These are phyloP conservation scores for Aureobasidium sp. DNA, from an alignment of 2,329 filamentous ascomycete genomes.

Conservation along the genomic window DNA sequence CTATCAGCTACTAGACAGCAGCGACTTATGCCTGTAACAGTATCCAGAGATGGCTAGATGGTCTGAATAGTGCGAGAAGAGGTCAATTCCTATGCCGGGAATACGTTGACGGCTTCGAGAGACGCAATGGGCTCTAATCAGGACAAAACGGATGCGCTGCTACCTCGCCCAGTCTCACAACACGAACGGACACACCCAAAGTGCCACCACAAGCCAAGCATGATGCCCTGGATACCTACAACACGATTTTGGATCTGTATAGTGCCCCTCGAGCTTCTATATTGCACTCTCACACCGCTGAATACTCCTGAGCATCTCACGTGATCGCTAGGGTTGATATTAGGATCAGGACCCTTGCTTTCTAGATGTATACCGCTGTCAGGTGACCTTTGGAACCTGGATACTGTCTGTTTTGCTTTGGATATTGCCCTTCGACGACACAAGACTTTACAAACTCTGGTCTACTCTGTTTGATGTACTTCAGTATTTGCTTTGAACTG, in stretches of 20 bases:
- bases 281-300: background rate
- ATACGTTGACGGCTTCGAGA: background rate
- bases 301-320: background rate
- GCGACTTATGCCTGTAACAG: background rate
- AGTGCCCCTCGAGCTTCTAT: background rate
- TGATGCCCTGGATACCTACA: background rate
- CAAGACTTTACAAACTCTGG: background rate
- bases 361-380: background rate
- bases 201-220: background rate
- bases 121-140: background rate
- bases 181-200: background rate
- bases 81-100: background rate
- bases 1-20: background rate
- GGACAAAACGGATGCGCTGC: background rate
- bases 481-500: too few species aligned
- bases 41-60: too few species aligned
- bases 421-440: background rate
- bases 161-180: background rate
- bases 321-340: background rate
- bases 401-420: background rate
- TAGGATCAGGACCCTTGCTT: background rate
- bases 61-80: background rate
- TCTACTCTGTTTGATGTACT: background rate
- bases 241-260: background rate
- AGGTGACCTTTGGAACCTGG: background rate